phyloP scores from a whole-genome alignment of 306 rosid genomes.

The Vicia sativa region DNA sequence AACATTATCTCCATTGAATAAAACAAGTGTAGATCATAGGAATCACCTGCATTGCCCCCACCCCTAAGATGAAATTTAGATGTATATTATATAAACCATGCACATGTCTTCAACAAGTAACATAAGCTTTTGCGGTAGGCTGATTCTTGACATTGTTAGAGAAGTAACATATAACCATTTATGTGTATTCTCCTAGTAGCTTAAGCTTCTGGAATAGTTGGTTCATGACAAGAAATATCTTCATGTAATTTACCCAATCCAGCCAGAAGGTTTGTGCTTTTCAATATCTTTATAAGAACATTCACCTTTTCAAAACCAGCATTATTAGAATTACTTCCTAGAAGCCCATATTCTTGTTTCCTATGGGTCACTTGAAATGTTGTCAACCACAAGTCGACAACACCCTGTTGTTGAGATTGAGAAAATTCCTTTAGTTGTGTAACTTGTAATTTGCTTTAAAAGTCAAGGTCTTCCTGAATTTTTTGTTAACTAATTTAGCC shows the following conservation, averaged over 20 bases:
- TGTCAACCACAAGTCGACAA: background rate
- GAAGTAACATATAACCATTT: background rate
- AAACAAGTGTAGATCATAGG: constrained; percentile 16
- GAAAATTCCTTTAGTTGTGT: background rate
- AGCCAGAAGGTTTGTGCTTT: constrained; percentile 8
- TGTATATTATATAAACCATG: background rate
- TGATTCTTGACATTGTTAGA: background rate
- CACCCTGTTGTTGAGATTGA: background rate
- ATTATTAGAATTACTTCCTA: background rate
- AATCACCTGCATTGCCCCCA: background rate
- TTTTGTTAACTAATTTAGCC: background rate
- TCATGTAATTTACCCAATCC: background rate
- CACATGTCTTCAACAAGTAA: background rate
- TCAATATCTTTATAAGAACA: background rate
- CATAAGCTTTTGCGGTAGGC: constrained; percentile 2
- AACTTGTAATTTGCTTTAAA: background rate
- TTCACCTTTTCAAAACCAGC: background rate
- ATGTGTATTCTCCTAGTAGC: background rate
- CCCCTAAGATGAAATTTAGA: background rate
- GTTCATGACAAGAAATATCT: constrained; percentile 6
- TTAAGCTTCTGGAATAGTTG: background rate
- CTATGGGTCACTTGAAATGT: background rate
- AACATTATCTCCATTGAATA: too few species aligned
- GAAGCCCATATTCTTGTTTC: constrained; percentile 8
- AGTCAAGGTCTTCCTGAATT: background rate